Base-by-base conservation (phyloP, 2,329 filamentous ascomycete genomes). In the Rhynchosporium secalis region DNA sequence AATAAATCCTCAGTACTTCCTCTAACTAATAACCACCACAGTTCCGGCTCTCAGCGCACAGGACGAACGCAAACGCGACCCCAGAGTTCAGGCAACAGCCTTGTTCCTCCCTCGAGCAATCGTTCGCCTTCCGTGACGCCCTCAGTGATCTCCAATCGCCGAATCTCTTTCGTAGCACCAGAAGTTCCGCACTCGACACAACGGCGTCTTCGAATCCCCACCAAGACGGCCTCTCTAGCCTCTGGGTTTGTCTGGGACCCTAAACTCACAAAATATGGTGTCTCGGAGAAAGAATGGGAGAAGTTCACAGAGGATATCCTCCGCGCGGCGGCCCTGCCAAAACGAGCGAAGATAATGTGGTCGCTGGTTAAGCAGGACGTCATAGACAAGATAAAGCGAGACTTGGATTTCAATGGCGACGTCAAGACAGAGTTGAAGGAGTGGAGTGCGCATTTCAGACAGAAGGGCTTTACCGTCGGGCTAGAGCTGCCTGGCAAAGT, bases 221-320 rank as follows among this genome's bases (percentile, higher is more conserved):
- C 69, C 4, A 65, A 62, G 46, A 64, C 52, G 3, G 65, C 58
- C 43, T 63, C 63, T 8, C 61, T 71, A 15, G 62, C 65, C 4
- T 70, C 66, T 29, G 68, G 68, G 31, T 71, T 71, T 54, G 58
- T 58, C 13, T 71, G 62, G 58, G 68, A 71, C 52, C 63, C 65
- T 2, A 67, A 64, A 31, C 63, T 71, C 3, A 62, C 56, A n/a
- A 69, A 69, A 55, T 71, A 70, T 45, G 59, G 61, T n/a, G 66
- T 71, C 20, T 48, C 63, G 4, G 65, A 67, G 43, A 49, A 57
- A 10, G 67, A 69, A 56, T 71, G 69, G 69, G 65, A 65, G 28
- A 62, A 67, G 7, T 71, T 71, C 62, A 63, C 61, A 36, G 58
- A 65, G 28, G 63, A 58, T 29, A 59, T 69, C 15, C 61, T 71